Percentiles rank a stretch among this genome's conserved stretches.
Conservation (phyloP, 345 rosid species). For the Odontarrhena argentea region DNA sequence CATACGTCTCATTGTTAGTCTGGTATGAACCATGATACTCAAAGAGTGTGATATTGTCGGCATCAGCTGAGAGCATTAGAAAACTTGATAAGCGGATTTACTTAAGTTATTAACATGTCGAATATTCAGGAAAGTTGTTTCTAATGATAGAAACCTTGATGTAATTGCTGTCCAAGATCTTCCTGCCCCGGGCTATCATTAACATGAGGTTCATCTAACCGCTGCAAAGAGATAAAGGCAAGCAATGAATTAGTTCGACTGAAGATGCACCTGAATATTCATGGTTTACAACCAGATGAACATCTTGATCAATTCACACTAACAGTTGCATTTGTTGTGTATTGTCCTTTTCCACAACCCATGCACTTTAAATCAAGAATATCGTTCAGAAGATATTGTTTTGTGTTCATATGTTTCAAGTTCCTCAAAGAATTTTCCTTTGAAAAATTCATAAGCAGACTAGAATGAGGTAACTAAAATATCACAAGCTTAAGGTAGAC, state of each 20-base stretch:
- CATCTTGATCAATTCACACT: slow-evolving; percentile 22
- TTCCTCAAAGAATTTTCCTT: slow-evolving; percentile 8
- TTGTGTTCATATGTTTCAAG: slow-evolving; percentile 9
- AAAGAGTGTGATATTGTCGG: slow-evolving; percentile 64
- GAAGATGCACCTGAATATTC: slow-evolving; percentile 10
- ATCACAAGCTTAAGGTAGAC: slow-evolving; percentile 29
- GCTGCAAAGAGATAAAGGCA: slow-evolving; percentile 48
- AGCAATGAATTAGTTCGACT: slow-evolving; percentile 1
- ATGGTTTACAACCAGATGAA: slow-evolving; percentile 17
- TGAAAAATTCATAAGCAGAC: slow-evolving; percentile 2
- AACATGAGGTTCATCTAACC: slow-evolving; percentile 55
- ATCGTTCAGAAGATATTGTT: slow-evolving; percentile 6
- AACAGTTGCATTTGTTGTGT: slow-evolving; percentile 11
- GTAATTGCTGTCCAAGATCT: slow-evolving; percentile 48
- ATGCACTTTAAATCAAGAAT: slow-evolving; percentile 11
- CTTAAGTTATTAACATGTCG: slow-evolving; percentile 5
- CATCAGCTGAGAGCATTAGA: slow-evolving; percentile 58
- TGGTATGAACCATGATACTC: slow-evolving; percentile 64
- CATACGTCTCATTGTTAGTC: slow-evolving; percentile 47
- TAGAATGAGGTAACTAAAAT: slow-evolving; percentile 15
- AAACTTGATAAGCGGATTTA: slow-evolving; percentile 22
- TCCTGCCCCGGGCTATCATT: slow-evolving; percentile 45
- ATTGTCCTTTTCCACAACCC: slow-evolving; percentile 15
- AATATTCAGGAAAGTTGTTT: slow-evolving; percentile 11
- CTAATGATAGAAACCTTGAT: slow-evolving; percentile 64